phyloP scores from a whole-genome alignment of 768 basidiomycete genomes.

The Psilocybe sp. region DNA sequence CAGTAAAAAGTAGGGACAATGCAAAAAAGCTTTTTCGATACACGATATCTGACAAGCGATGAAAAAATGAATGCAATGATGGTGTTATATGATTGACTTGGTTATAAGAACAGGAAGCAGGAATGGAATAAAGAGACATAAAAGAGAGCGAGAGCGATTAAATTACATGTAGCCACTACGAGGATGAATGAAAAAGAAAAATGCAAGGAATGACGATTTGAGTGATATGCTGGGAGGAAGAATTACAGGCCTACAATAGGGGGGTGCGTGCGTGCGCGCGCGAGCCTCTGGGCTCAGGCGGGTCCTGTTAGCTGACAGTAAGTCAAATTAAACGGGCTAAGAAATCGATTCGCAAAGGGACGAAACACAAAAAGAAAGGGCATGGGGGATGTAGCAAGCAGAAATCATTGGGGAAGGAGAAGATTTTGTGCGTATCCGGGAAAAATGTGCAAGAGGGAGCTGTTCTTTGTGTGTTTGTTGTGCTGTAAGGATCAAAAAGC shows the following conservation, averaged over 20 bases:
- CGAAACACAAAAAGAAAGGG: not conserved
- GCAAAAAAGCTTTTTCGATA: not conserved
- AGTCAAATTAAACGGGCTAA: slow-evolving; percentile 14
- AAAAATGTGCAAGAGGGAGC: too few species aligned
- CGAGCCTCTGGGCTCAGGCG: too few species aligned
- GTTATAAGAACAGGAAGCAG: slow-evolving; percentile 4
- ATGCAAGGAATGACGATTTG: slow-evolving; percentile 5
- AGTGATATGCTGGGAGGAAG: not conserved
- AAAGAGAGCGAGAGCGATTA: slow-evolving; percentile 18
- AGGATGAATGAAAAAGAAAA: not conserved
- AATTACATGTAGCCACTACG: slow-evolving; percentile 11
- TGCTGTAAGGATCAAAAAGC: not conserved
- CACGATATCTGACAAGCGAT: not conserved
- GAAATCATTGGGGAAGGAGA: too few species aligned
- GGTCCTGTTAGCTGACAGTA: slow-evolving; percentile 10
- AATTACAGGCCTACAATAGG: slow-evolving; percentile 4
- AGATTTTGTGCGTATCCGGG: too few species aligned
- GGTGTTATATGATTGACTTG: slow-evolving; percentile 6
- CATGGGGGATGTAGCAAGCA: too few species aligned
- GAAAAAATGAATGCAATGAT: slow-evolving; percentile 5
- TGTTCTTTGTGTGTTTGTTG: too few species aligned
- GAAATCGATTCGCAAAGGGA: slow-evolving; percentile 10
- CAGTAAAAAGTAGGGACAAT: slow-evolving; percentile 3
- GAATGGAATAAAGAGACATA: slow-evolving; percentile 11
- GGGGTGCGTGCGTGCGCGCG: not conserved